Evolutionary conservation across 1,284 basidiomycete genomes (phyloP), one percentile per base, ranked within the genome.

Genomic region (Cryptococcus maquisensis): DNA sequence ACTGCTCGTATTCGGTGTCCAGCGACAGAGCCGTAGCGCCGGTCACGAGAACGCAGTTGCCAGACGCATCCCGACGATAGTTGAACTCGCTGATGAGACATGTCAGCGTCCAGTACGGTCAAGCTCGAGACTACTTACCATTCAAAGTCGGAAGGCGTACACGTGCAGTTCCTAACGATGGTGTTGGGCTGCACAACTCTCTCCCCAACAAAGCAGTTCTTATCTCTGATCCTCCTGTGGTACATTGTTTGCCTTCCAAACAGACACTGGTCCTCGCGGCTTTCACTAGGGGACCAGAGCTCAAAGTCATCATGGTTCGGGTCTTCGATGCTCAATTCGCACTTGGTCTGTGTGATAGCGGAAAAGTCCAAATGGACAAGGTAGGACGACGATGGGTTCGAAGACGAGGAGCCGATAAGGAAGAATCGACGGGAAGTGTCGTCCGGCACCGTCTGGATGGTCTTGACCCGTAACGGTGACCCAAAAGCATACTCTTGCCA

Each of bases 341-440:
- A 97, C 79, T 85, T 78, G 62, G 80, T 81, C 49, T 76, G 77
- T 0, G 88, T 90, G 65, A 98, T 78, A 4, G 85, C 79, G 2
- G 86, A 82, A 65, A 98, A 97, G 78, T 98, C 95, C 49, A 98
- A 74, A 65, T 98, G 90, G 3, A 98, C 82, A 0, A 87, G 85
- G 4, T 88, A 82, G 0, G 84, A 81, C 13, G 77, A 74, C 42
- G 76, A 74, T n/a, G 77, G 66, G 21, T 81, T 77, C 8, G 80
- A 77, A 0, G 84, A 80, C 28, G 81, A 77, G 49, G 80, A 79
- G 1, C 90, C 95, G 49, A 98, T 79, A 12, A 98, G 79, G 63
- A 97, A 86, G 74, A 98, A 98, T 68, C 86, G 83, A 47, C 95
- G 83, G 65, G 89, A 92, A 5, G 87, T 96, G 76, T 98, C 94